Evolutionary conservation across 257 asterid species (phyloP), one percentile per base, ranked within the genome.

Genomic region (Paraleonurus japonicus): DNA sequence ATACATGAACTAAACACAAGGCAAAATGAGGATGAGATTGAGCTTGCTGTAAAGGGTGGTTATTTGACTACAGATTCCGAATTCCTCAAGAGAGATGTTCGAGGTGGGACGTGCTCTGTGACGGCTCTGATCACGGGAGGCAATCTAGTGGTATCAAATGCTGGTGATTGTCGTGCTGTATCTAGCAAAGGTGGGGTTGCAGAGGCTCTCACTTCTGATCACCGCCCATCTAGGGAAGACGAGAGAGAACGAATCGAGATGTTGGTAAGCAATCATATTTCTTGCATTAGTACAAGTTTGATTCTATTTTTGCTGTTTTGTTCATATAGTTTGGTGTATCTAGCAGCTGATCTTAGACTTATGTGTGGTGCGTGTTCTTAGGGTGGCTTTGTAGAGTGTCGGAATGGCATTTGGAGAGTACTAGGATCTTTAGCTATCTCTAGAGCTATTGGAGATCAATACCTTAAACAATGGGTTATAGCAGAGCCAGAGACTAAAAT

Each of bases 141-240:
- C 28, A 84, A 78, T 41, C 41, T 89, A 7, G 81, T 92, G 28
- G 84, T 89, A 16, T 92, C 97, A 5, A 92, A 92, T 41, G 93
- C 89, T 23, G 97, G 97, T 4, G 97, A 92, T 53, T 92, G 96
- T 69, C 96, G 96, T 2, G 95, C 95, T 0, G 96, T 92, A 6
- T 72, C 79, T 57, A 92, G 97, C 75, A 80, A 79, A 71, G 79
- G 73, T 24, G 97, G 97, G 35, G 68, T 81, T 2, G 96, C 95
- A 0, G 91, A 86, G 80, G 89, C 87, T 1, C 89, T 92, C 69
- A 92, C 97, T 13, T 86, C 89, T 7, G 95, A 92, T 80, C 97
- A 92, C 68, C 85, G 90, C 5, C 93, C 96, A 8, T 92, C 93
- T 4, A 72, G 90, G 74, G 76, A 78, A 41, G 97, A 89, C 22